Base-by-base conservation (phyloP, 2,329 filamentous ascomycete genomes). In the Colletotrichum sp. region DNA sequence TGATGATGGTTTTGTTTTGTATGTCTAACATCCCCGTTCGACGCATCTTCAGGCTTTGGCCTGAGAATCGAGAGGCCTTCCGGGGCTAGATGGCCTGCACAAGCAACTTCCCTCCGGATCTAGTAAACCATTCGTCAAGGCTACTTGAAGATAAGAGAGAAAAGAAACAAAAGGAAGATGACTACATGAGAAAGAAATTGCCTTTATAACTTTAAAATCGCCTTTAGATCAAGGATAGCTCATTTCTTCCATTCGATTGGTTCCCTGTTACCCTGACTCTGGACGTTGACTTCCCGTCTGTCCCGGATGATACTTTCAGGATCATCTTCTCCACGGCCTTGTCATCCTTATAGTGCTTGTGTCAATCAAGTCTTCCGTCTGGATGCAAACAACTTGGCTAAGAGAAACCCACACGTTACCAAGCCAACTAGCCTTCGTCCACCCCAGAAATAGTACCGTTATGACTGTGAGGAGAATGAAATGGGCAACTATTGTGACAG, bases 211-310 rank as follows among this genome's bases (percentile, higher is more conserved):
- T 26, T 26, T 28, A 28, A 28, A 28, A 28, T 28, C 8, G 7
- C 28, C 28, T 6, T 48, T 5, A 48, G 6, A 48, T 22, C 39
- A 48, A 48, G 3, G 18, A 22, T 1, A 48, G 39, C 18, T 48
- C 39, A 6, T 48, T 48, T 6, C 39, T n/a, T 3, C 39, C 9
- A 2, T n/a, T 48, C 3, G 5, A 18, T 3, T 5, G 5, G 26
- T 28, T 28, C 6, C 32, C 32, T 13, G 9, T 48, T 48, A 48
- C n/a, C 6, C 6, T 48, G 18, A 48, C 18, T 3, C 44, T 12
- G 18, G 2, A 12, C 2, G 39, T 44, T 0, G 1, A 6, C 39
- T 4, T 44, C 0, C 3, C 39, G 0, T 44, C 15, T 0, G 15
- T 2, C 1, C 6, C 34, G 7, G 7, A 16, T 1, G 15, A 10